A percentile compares a stretch with the other conserved stretches of the same genome.
Conservation (phyloP, 1,139 yeast species). For the Meyerozyma guilliermondii region DNA sequence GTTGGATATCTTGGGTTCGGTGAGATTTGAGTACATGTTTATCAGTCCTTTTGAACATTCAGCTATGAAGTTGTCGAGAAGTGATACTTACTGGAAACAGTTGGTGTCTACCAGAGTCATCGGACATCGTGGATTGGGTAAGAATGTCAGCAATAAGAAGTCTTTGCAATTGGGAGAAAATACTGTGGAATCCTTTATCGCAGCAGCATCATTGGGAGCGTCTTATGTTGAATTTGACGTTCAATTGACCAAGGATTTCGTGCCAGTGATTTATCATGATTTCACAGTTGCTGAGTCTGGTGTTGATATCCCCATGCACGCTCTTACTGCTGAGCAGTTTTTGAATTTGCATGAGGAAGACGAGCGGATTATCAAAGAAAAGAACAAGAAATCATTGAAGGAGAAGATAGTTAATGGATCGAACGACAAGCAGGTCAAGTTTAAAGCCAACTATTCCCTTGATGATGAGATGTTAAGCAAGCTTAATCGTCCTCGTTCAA, state of each 20-base stretch:
- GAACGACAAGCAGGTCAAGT: constrained; percentile 5
- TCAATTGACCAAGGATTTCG: constrained; percentile 86
- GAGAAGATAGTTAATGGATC: constrained; percentile 7
- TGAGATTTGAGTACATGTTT: constrained; percentile 70
- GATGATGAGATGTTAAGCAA: constrained; percentile 37
- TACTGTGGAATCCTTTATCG: constrained; percentile 91
- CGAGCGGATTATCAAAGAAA: constrained; percentile 11
- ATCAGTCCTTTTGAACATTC: constrained; percentile 75
- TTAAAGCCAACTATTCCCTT: constrained; percentile 20
- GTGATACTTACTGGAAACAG: constrained; percentile 91
- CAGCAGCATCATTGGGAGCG: constrained; percentile 94
- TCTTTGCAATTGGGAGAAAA: constrained; percentile 94
- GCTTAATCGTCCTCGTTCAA: constrained; percentile 34
- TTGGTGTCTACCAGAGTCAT: constrained; percentile 85
- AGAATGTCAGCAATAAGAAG: constrained; percentile 63
- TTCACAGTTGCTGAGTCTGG: constrained; percentile 95
- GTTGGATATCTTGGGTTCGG: constrained; percentile 70
- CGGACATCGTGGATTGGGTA: constrained; percentile 96
- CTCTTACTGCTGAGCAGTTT: constrained; percentile 85
- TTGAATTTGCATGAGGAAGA: constrained; percentile 49
- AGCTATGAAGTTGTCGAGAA: constrained; percentile 59
- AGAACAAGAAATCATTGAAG: constrained; percentile 7
- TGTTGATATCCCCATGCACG: constrained; percentile 94
- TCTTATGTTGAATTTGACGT: constrained; percentile 95
- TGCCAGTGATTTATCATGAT: constrained; percentile 94